Percentiles rank a stretch among this genome's conserved stretches.
phyloP scores from a whole-genome alignment of 2,329 filamentous ascomycete genomes.

The Pezicula radicicola region DNA sequence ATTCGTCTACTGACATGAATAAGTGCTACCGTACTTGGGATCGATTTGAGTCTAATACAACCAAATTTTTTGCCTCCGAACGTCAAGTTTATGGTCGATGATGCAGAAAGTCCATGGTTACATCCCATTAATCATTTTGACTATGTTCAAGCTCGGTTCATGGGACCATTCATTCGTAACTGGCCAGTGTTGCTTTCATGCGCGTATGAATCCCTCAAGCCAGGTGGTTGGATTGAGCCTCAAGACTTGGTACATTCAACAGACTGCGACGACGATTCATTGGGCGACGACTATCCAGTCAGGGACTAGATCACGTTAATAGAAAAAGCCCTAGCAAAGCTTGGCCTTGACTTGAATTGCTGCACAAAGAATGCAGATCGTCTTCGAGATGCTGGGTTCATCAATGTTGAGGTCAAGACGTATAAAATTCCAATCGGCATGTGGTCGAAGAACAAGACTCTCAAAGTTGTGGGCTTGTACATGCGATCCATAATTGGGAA shows the following conservation, averaged over 20 bases:
- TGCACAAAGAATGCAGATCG: not conserved
- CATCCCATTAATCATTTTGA: constrained; percentile 56
- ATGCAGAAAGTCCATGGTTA: constrained; percentile 34
- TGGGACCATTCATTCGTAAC: not conserved
- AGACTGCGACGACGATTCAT: constrained; percentile 35
- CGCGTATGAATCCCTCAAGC: constrained; percentile 23
- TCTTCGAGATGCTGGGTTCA: constrained; percentile 43
- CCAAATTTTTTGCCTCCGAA: constrained; percentile 64
- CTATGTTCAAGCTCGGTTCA: constrained; percentile 48
- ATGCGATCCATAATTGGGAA: not conserved
- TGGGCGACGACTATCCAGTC: constrained; percentile 1
- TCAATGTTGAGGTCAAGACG: constrained; percentile 45
- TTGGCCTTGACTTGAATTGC: constrained; percentile 1
- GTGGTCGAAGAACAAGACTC: constrained; percentile 39
- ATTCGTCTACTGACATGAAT: constrained; percentile 19
- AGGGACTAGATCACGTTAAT: not conserved
- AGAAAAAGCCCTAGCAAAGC: not conserved
- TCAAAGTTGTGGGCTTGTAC: constrained; percentile 4
- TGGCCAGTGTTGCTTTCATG: not conserved
- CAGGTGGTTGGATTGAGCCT: constrained; percentile 42
- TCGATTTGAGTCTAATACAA: constrained; percentile 64
- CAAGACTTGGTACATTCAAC: constrained; percentile 36
- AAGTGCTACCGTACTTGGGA: constrained; percentile 51
- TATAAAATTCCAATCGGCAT: constrained; percentile 50
- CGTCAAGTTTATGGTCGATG: no score